Conservation (phyloP, 2,329 filamentous ascomycete species). For the Epichloe gansuensis region DNA sequence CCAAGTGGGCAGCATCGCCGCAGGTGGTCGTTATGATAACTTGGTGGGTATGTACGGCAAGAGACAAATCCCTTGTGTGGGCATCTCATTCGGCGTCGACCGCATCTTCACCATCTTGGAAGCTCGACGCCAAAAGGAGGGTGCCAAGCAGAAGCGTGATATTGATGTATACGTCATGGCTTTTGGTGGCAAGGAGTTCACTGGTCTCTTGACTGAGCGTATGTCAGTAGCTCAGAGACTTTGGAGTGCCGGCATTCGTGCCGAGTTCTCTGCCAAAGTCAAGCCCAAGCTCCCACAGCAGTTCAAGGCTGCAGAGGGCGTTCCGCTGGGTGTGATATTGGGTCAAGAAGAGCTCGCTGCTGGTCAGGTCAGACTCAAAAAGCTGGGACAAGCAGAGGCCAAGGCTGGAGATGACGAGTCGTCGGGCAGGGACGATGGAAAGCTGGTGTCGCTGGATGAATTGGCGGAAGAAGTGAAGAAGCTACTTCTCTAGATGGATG, state of each 20-base stretch:
- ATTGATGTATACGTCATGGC: conserved; percentile 88
- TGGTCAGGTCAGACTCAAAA: conserved; percentile 81
- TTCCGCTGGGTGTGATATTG: conserved; percentile 79
- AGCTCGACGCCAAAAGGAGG: conserved; percentile 52
- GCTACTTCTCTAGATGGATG: conserved; percentile 8
- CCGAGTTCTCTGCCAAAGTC: conserved; percentile 79
- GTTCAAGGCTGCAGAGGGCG: conserved; percentile 83
- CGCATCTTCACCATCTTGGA: conserved; percentile 90
- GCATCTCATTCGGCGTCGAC: conserved; percentile 85
- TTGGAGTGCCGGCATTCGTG: conserved; percentile 72
- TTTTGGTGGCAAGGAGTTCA: conserved; percentile 76
- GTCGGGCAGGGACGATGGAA: conserved; percentile 72
- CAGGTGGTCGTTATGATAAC: conserved; percentile 84
- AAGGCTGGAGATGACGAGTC: conserved; percentile 63
- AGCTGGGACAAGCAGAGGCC: conserved; percentile 56
- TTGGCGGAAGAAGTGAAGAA: conserved; percentile 50
- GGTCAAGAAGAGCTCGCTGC: conserved; percentile 78
- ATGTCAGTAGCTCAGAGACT: conserved; percentile 65
- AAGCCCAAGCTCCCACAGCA: conserved; percentile 82
- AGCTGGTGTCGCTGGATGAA: conserved; percentile 52
- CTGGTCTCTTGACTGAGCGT: conserved; percentile 67
- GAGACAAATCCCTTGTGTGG: conserved; percentile 52
- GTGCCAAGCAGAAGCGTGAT: conserved; percentile 48
- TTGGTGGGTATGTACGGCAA: conserved; percentile 92
- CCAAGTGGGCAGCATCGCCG: conserved; percentile 72